phyloP scores from a whole-genome alignment of 306 rosid species.

The Carpinus fangiana region DNA sequence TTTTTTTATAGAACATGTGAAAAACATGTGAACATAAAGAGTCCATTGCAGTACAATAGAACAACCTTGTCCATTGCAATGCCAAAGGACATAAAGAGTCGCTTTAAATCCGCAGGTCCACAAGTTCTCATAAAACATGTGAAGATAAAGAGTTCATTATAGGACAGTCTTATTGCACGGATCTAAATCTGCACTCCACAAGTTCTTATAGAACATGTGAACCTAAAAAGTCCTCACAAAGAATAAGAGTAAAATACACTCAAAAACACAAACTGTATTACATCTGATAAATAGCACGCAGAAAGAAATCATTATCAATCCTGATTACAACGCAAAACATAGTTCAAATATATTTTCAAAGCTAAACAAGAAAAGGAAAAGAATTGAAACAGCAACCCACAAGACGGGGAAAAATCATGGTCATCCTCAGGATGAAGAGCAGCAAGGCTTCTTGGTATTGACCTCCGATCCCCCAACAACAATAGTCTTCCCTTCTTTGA shows the following conservation, averaged over 20 bases:
- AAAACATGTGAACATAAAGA: too few relatives aligned
- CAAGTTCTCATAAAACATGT: too few relatives aligned
- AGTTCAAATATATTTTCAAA: conserved; percentile 25
- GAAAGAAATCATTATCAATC: conserved; percentile 21
- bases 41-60: too few relatives aligned
- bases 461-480: conserved; percentile 52
- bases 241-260: neutral
- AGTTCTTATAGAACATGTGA: neutral
- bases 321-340: conserved; percentile 24
- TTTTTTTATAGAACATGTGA: too few relatives aligned
- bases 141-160: too few relatives aligned
- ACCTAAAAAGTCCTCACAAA: neutral
- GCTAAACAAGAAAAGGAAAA: conserved; percentile 9
- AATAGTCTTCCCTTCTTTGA: conserved; percentile 75
- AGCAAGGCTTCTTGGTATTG: conserved; percentile 67
- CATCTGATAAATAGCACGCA: conserved; percentile 12
- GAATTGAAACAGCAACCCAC: conserved; percentile 26
- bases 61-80: too few relatives aligned
- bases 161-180: too few relatives aligned
- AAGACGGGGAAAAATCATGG: neutral
- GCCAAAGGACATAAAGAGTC: too few relatives aligned
- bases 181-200: neutral
- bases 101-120: too few relatives aligned
- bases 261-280: neutral
- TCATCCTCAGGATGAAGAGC: conserved; percentile 62